Base-by-base conservation (phyloP, 208 protist species). In the Naegleria fowleri region DNA sequence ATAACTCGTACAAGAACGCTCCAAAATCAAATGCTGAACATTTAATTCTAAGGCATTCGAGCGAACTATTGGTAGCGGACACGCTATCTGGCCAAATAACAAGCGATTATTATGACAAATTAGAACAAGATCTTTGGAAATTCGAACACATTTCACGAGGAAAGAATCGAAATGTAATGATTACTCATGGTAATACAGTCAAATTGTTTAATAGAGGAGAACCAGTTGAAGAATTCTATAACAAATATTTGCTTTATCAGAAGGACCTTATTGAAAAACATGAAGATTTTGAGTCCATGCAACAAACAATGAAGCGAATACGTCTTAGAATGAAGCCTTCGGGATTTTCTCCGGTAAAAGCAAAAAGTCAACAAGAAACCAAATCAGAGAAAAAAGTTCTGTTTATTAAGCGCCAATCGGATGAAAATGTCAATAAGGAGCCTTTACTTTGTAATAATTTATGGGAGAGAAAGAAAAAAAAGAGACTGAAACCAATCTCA, bases 211-310 rank as follows among this genome's bases (percentile, higher is more conserved):
- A 79, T 33, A 79, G 29, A 79, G 67, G 67, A 36, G 67, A 79
- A 79, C 67, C 67, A 79, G 67, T 79, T 79, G 67, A 79, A 33
- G 67, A 79, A 36, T 79, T 79, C n/a, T 36, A 79, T 36, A 79
- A 79, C 67, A 79, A 79, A 9, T 79, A 79, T 36, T 36, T 79
- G 25, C 29, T 79, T 13, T 79, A 36, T 79, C 67, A 79, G 25
- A 79, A 79, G 29, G 67, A 79, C 29, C 29, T 79, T 7, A 79
- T 79, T 36, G 67, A 79, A 36, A 29, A 79, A 33, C 19, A 29
- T 79, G 67, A 79, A 79, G 67, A 79, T 79, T 79, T 79, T 79
- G 29, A 29, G n/a, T 13, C 29, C 16, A 79, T 79, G 67, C 5
- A 79, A 79, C 67, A 79, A 79, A 79, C 67, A 29, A 36, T 29